Evolutionary conservation across 139 green algal species (phyloP), one percentile per base, ranked within the genome.

Genomic region (Deuterostichococcus epilithicus): DNA sequence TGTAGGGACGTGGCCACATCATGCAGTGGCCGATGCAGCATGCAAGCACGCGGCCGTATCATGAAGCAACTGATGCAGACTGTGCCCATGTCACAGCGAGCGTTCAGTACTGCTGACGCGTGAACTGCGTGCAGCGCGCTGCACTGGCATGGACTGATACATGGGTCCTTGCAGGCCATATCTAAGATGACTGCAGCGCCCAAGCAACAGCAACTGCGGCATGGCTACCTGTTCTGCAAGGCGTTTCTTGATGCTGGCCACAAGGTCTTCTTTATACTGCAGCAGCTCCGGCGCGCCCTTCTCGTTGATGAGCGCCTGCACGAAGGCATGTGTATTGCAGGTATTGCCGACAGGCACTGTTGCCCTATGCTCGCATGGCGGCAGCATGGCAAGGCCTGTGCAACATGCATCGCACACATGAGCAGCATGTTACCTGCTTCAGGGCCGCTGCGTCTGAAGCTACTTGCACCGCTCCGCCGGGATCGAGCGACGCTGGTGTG

Each of bases 241-340:
- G 5, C 79, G 74, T 1, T 65, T 37, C 63, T 73, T 39, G 26
- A 79, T 73, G 30, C 39, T 73, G 28, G 65, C 22, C 1, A 89
- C 45, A 20, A 89, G 73, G 36, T 86, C 83, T 22, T 67, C 68
- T 47, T 86, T 73, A 72, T 81, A 88, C 22, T 70, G 70, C 44
- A 89, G 72, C 30, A 89, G 65, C 39, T 89, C 85, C 8, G 85
- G 85, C 5, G 83, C 58, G 32, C 70, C 65, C 52, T 86, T 86
- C 72, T 89, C 85, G 59, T 89, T 88, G 35, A 80, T 72, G 5
- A 86, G 63, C 18, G 80, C 77, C 44, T 80, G 60, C 33, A 68
- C 30, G n/a, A 26, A 36, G 59, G n/a, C n/a, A n/a, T n/a, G n/a
- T n/a, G n/a, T n/a, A n/a, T n/a, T n/a, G n/a, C n/a, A n/a, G n/a